Evolutionary conservation across 495 filamentous ascomycete species (phyloP).

Genomic region (Podospora didyma): DNA sequence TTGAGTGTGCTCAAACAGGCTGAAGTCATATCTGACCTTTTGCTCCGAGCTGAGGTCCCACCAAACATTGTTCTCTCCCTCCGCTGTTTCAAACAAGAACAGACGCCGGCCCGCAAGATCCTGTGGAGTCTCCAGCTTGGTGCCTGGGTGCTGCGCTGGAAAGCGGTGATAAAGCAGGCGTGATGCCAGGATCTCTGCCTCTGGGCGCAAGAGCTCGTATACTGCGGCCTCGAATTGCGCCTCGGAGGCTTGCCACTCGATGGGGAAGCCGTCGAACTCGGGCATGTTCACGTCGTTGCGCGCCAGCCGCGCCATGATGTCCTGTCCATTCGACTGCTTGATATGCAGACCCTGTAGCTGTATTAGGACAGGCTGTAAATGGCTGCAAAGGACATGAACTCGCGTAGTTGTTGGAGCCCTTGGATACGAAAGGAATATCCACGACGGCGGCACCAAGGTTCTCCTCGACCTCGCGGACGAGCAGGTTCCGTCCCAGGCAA

Average conservation of each 20-base stretch:
- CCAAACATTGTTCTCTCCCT: constrained; percentile 26
- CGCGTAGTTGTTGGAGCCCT: constrained; percentile 26
- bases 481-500: constrained; percentile 22
- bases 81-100: constrained; percentile 28
- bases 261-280: constrained; percentile 22
- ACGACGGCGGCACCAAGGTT: constrained; percentile 19
- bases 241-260: constrained; percentile 15
- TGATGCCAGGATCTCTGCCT: neutral
- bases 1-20: no score
- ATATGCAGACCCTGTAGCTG: constrained; percentile 16
- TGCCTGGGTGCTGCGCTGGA: constrained; percentile 10
- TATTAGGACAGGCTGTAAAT: neutral
- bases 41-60: constrained; percentile 16
- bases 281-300: constrained; percentile 32
- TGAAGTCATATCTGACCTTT: no score
- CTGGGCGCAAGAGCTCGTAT: constrained; percentile 24
- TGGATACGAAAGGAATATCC: constrained; percentile 20
- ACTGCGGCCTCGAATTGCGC: constrained; percentile 25
- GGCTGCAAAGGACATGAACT: neutral
- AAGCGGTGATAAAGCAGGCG: constrained; percentile 27
- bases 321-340: constrained; percentile 23
- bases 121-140: constrained; percentile 1
- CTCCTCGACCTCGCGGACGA: constrained; percentile 30
- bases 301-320: constrained; percentile 27
- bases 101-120: constrained; percentile 28